phyloP scores from a whole-genome alignment of 768 basidiomycete species.

The Boletus rubropictus region DNA sequence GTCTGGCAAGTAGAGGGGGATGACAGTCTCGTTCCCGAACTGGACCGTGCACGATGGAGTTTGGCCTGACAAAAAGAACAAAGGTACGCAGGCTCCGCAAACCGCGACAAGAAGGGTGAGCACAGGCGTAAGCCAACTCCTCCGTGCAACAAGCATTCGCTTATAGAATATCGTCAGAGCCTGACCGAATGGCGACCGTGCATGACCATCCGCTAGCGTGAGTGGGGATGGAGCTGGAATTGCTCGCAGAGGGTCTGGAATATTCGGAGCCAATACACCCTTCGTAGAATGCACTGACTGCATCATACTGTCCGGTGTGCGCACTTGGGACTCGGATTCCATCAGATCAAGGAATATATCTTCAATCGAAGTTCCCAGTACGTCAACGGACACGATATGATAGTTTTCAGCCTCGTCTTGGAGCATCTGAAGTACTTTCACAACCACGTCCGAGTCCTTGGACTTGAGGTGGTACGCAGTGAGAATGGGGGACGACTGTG shows the following conservation, averaged over 20 bases:
- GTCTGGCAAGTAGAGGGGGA: slow-evolving; percentile 52
- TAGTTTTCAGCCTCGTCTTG: slow-evolving; percentile 38
- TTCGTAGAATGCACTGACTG: slow-evolving; percentile 14
- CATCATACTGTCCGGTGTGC: slow-evolving; percentile 24
- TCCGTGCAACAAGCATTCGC: slow-evolving; percentile 53
- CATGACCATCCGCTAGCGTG: slow-evolving; percentile 42
- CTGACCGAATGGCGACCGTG: slow-evolving; percentile 54
- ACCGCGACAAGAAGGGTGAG: slow-evolving; percentile 51
- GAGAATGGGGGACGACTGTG: slow-evolving; percentile 40
- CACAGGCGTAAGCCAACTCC: slow-evolving; percentile 63
- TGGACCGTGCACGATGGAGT: slow-evolving; percentile 44
- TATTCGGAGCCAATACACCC: background rate
- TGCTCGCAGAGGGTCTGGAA: slow-evolving; percentile 3
- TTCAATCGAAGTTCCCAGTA: slow-evolving; percentile 71
- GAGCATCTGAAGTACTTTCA: slow-evolving; percentile 49
- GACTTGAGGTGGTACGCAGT: slow-evolving; percentile 54
- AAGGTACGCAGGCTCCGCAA: slow-evolving; percentile 60
- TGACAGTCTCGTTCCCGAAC: slow-evolving; percentile 32
- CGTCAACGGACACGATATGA: slow-evolving; percentile 51
- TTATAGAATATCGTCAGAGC: slow-evolving; percentile 72
- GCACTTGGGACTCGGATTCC: slow-evolving; percentile 31
- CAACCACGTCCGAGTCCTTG: slow-evolving; percentile 51
- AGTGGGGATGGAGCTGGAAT: slow-evolving; percentile 5
- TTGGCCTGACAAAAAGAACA: slow-evolving; percentile 54
- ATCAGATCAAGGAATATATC: slow-evolving; percentile 77